phyloP scores from a whole-genome alignment of 192 early-diverging fungal genomes.

The Backusella mclennaniae region DNA sequence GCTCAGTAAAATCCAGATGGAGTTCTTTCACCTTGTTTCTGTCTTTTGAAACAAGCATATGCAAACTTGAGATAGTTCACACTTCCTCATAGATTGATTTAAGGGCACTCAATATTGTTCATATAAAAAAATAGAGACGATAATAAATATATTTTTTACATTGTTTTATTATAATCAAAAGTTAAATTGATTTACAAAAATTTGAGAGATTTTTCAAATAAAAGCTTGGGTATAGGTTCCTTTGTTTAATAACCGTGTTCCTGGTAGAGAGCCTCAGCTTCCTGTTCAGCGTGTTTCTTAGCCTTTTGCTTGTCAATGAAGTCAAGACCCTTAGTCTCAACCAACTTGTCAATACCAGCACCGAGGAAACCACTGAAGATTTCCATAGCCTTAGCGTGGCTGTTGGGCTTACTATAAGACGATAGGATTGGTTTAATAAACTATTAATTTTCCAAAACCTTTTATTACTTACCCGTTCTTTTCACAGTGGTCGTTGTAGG shows the following conservation, averaged over 20 bases:
- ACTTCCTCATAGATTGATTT: neutral
- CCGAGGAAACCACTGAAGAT: conserved; percentile 43
- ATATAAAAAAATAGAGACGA: neutral
- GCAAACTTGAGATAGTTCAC: neutral
- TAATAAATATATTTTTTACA: neutral
- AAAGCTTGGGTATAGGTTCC: neutral
- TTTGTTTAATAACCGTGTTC: conserved; percentile 7
- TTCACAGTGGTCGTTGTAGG: conserved; percentile 30
- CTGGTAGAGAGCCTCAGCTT: conserved; percentile 33
- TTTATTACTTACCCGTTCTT: conserved; percentile 18
- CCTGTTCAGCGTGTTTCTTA: conserved; percentile 45
- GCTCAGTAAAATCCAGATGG: neutral
- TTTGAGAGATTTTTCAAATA: neutral
- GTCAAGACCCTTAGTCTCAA: conserved; percentile 53
- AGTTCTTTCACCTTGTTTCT: neutral
- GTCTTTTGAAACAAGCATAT: neutral
- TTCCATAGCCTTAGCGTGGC: conserved; percentile 44
- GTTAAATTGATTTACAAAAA: neutral
- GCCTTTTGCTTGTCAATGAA: conserved; percentile 48
- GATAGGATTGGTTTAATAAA: neutral
- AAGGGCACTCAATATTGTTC: neutral
- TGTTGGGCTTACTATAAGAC: conserved; percentile 23
- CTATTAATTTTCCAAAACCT: neutral
- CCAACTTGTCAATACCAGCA: conserved; percentile 43
- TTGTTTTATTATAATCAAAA: neutral